Conservation (phyloP, 208 protist species). For the Acanthamoeba lenticulata region DNA sequence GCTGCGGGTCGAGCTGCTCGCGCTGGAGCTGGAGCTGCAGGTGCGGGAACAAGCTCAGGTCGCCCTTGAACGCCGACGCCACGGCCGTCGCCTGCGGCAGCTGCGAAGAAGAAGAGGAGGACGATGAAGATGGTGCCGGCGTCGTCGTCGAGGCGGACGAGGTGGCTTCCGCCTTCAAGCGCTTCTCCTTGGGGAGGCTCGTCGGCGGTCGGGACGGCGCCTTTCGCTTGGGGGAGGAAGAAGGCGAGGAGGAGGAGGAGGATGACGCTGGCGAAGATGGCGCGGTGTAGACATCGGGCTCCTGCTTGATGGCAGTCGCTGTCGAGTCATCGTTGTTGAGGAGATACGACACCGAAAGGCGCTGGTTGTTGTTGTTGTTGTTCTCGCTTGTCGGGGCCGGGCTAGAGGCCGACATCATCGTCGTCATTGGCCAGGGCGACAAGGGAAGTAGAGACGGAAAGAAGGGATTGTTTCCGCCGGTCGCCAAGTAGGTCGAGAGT, state of each 20-base stretch:
- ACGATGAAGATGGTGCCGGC: background rate
- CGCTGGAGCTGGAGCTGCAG: conserved; percentile 31
- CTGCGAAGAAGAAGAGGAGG: background rate
- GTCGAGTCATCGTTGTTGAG: background rate
- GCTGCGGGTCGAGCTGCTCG: conserved; percentile 46
- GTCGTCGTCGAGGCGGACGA: background rate
- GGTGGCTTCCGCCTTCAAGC: background rate
- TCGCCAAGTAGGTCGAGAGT: background rate
- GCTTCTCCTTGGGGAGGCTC: background rate
- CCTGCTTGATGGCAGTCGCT: background rate
- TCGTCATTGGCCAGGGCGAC: background rate
- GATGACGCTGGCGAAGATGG: background rate
- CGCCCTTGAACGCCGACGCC: background rate
- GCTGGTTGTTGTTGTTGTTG: background rate
- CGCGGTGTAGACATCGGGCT: background rate
- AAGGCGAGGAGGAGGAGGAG: background rate
- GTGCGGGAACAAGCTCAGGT: background rate
- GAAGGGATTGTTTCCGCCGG: background rate
- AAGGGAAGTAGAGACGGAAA: background rate
- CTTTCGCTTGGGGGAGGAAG: background rate
- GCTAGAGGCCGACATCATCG: no score
- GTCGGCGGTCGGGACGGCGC: background rate
- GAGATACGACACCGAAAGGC: background rate
- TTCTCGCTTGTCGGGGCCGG: background rate
- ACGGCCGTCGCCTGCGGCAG: background rate